These are phyloP conservation scores for Yamadazyma sp. DNA, from an alignment of 1,139 yeast genomes.

Conservation along the genomic window DNA sequence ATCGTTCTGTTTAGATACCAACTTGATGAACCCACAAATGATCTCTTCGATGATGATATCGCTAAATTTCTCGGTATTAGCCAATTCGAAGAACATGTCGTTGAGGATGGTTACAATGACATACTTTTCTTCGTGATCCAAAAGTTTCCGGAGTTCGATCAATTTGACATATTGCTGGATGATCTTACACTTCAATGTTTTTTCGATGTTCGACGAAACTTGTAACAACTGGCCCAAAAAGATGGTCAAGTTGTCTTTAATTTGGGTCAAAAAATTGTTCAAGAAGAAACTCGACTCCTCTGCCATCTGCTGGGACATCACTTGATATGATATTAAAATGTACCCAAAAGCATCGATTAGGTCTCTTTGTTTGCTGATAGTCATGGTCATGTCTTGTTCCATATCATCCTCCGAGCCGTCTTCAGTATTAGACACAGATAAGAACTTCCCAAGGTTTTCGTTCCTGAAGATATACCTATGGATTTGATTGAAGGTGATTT, in stretches of 20 bases:
- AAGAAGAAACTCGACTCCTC: slow-evolving; percentile 28
- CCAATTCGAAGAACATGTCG: slow-evolving; percentile 45
- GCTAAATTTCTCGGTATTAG: slow-evolving; percentile 41
- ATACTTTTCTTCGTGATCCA: slow-evolving; percentile 55
- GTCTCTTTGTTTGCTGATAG: slow-evolving; percentile 57
- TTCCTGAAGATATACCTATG: slow-evolving; percentile 34
- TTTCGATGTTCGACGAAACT: slow-evolving; percentile 64
- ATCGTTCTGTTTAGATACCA: slow-evolving; percentile 40
- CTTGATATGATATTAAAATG: slow-evolving; percentile 38
- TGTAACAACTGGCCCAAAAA: slow-evolving; percentile 66
- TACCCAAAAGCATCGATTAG: slow-evolving; percentile 61
- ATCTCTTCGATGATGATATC: slow-evolving; percentile 36
- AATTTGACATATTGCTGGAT: slow-evolving; percentile 63
- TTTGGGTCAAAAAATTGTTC: slow-evolving; percentile 20
- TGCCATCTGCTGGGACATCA: slow-evolving; percentile 18
- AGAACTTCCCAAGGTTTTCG: slow-evolving; percentile 40
- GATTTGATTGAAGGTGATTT: slow-evolving; percentile 46
- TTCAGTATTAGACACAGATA: slow-evolving; percentile 23
- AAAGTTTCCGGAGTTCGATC: slow-evolving; percentile 44
- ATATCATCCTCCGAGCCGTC: slow-evolving; percentile 15
- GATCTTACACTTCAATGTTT: slow-evolving; percentile 65
- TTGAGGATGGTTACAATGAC: slow-evolving; percentile 67
- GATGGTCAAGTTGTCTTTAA: slow-evolving; percentile 67
- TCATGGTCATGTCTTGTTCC: slow-evolving; percentile 35
- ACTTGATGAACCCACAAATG: slow-evolving; percentile 52